phyloP scores from a whole-genome alignment of 2,329 filamentous ascomycete genomes.

The Chaetothyriales sp. region DNA sequence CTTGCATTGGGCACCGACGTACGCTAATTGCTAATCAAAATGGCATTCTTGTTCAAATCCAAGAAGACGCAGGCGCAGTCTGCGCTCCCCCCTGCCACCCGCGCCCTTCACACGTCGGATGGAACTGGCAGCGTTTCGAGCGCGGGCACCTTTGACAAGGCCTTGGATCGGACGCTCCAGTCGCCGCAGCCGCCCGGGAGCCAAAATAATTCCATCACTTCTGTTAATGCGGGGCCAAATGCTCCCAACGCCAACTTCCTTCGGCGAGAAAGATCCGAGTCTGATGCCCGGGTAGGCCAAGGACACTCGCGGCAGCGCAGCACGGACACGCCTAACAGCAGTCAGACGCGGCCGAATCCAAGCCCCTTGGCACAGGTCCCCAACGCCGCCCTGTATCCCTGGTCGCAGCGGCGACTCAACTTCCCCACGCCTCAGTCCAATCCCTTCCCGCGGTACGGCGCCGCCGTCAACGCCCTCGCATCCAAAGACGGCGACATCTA shows the following conservation, averaged over 20 bases:
- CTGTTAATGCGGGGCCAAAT: constrained; percentile 9
- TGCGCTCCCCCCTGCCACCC: constrained; percentile 40
- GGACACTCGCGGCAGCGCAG: not conserved
- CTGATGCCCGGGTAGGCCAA: constrained; percentile 40
- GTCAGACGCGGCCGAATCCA: constrained; percentile 9
- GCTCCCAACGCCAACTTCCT: constrained; percentile 9
- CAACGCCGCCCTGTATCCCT: constrained; percentile 80
- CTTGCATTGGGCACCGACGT: not conserved
- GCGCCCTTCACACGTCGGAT: constrained; percentile 44
- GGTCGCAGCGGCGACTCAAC: constrained; percentile 79
- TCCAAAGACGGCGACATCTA: constrained; percentile 97
- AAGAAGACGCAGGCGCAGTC: constrained; percentile 40
- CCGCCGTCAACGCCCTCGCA: constrained; percentile 80
- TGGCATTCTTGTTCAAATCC: constrained; percentile 77
- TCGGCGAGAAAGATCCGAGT: constrained; percentile 43
- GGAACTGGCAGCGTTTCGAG: constrained; percentile 37
- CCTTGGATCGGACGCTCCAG: constrained; percentile 10
- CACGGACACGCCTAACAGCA: constrained; percentile 9
- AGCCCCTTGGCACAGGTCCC: constrained; percentile 38
- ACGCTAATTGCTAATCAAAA: constrained; percentile 22
- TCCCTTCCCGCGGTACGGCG: constrained; percentile 92
- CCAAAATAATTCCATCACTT: constrained; percentile 12
- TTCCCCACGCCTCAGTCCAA: constrained; percentile 71
- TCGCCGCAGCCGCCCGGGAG: constrained; percentile 11
- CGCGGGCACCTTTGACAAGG: constrained; percentile 31